Conservation (phyloP, 352 stramenopile genomes). For the Plasmopara halstedii region DNA sequence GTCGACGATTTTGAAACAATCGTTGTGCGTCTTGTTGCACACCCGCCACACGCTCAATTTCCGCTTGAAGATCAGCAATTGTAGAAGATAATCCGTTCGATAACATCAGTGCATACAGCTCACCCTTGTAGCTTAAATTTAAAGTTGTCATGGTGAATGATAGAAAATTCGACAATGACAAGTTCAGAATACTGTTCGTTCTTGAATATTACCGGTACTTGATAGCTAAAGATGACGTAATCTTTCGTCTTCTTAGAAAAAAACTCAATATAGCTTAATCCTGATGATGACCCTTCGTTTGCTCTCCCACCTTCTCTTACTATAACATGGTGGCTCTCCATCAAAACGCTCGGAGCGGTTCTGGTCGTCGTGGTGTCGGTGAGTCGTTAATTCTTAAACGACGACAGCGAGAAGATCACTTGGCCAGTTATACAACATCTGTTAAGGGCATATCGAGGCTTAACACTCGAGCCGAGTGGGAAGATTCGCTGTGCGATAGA, state of each 20-base stretch:
- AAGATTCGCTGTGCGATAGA: slow-evolving; percentile 52
- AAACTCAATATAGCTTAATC: too few species aligned
- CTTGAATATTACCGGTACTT: background rate
- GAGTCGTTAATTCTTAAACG: slow-evolving; percentile 70
- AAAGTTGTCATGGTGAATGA: slow-evolving; percentile 24
- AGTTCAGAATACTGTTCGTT: too few species aligned
- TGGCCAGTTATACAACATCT: slow-evolving; percentile 43
- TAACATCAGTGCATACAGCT: slow-evolving; percentile 24
- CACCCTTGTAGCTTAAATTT: slow-evolving; percentile 40
- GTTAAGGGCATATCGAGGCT: slow-evolving; percentile 43
- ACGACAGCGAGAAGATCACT: slow-evolving; percentile 53
- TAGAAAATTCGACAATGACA: slow-evolving; percentile 22
- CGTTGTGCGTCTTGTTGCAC: slow-evolving; percentile 40
- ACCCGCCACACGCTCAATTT: slow-evolving; percentile 21
- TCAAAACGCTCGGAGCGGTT: slow-evolving; percentile 1
- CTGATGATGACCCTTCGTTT: slow-evolving; percentile 5
- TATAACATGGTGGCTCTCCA: slow-evolving; percentile 10
- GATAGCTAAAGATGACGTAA: background rate
- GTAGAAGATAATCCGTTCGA: slow-evolving; percentile 14
- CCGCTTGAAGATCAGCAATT: slow-evolving; percentile 28
- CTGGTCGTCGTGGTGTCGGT: slow-evolving; percentile 42
- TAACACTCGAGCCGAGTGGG: slow-evolving; percentile 64
- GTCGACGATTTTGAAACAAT: slow-evolving; percentile 47
- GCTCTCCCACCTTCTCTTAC: background rate
- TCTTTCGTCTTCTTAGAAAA: too few species aligned